Evolutionary conservation across 768 basidiomycete species (phyloP), one percentile per base, ranked within the genome.

Genomic region (Coprinopsis marcescibilis): DNA sequence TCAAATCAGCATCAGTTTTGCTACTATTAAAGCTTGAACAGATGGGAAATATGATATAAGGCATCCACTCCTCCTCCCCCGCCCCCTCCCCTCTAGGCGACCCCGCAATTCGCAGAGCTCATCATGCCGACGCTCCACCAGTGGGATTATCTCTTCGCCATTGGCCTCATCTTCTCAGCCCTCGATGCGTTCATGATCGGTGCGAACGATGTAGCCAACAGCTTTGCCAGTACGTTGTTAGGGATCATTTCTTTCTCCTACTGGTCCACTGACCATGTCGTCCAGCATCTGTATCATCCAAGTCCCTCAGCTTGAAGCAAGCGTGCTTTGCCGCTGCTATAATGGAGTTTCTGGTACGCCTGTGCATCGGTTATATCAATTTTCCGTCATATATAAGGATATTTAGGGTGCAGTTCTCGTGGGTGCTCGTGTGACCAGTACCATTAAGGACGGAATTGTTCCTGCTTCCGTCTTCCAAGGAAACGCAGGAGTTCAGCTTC

Each of bases 61-160:
- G 11, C 21, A 4, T 24, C 38, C 3, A 3, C 35, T 8, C 30
- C 19, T 40, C 39, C 21, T 15, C 10, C 25, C 39, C 39, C 39
- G 10, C 21, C 23, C 21, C 10, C 23, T 21, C 39, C 17, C 39
- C 15, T 23, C 21, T 15, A 10, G 23, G 17, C 25, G 25, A 21
- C 8, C 23, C n/a, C n/a, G n/a, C n/a, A n/a, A n/a, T n/a, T n/a
- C n/a, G n/a, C n/a, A n/a, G n/a, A n/a, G 30, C 15, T 24, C 40
- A 51, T 38, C 38, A 59, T 59, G 60, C 57, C 58, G 41, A 45
- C 43, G 33, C 54, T 60, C 27, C 60, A 62, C 37, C 60, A 60
- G 46, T 60, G 60, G 60, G 60, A 62, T 26, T 62, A 60, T 47
- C 55, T 62, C 37, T 60, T 62, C 39, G 60, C 60, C 40, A 60